Conservation (phyloP, 2,329 filamentous ascomycete genomes). For the Cercospora zeae-maydis region DNA sequence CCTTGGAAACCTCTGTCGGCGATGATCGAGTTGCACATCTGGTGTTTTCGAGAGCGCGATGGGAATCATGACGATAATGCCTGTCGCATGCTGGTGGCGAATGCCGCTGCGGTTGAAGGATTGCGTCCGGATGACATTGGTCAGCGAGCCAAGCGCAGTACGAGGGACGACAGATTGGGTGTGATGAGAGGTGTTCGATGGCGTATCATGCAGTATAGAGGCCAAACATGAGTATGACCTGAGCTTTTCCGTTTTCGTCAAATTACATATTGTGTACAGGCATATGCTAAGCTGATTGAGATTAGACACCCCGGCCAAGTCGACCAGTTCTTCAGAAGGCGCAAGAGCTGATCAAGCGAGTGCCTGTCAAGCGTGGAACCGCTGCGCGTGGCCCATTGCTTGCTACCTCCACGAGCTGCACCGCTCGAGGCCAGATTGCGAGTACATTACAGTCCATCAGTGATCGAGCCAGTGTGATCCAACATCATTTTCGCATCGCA, state of each 20-base stretch:
- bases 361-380: background rate
- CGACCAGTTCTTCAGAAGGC: background rate
- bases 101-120: background rate
- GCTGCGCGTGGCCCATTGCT: background rate
- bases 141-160: background rate
- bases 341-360: background rate
- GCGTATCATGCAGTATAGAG: background rate
- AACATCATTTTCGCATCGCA: background rate
- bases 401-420: background rate
- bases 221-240: background rate
- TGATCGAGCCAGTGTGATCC: background rate
- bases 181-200: background rate
- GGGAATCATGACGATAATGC: background rate
- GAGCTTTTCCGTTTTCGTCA: background rate
- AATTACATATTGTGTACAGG: background rate
- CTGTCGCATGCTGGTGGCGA: background rate
- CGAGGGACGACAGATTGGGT: background rate
- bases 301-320: background rate
- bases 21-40: conserved; percentile 10
- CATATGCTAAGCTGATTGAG: background rate
- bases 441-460: background rate
- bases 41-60: conserved; percentile 3
- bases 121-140: background rate
- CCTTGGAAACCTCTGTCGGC: conserved; percentile 1
- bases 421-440: background rate